Evolutionary conservation across 345 rosid species (phyloP).

Genomic region (Brassica nigra): DNA sequence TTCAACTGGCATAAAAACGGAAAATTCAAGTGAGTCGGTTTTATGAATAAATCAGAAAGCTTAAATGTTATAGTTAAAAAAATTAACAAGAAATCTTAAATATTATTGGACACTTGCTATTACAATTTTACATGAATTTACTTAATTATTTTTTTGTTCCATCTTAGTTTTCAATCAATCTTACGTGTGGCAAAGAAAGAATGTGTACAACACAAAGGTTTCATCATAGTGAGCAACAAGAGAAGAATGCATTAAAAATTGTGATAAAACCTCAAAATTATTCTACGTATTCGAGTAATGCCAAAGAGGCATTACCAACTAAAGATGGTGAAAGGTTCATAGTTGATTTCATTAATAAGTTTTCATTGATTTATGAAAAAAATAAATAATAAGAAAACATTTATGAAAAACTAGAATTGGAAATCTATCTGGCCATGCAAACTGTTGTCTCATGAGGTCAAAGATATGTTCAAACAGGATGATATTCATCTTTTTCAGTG

Average conservation of each 20-base stretch:
- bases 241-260: background rate
- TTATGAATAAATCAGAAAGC: no score
- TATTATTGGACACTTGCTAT: no score
- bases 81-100: no score
- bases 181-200: background rate
- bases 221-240: background rate
- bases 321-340: background rate
- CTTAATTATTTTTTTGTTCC: background rate
- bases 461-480: background rate
- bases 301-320: no score
- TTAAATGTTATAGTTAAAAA: no score
- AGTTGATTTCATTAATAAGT: background rate
- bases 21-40: no score
- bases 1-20: no score
- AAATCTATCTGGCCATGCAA: background rate
- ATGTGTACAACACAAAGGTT: background rate
- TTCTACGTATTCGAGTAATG: no score
- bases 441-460: background rate
- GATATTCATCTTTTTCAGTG: no score
- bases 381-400: no score
- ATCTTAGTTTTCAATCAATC: background rate
- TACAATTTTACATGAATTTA: background rate
- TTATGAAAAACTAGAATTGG: background rate
- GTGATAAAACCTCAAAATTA: background rate
- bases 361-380: background rate